Evolutionary conservation across 768 basidiomycete genomes (phyloP), one percentile per base, ranked within the genome.

Genomic region (Cyathus striatus): DNA sequence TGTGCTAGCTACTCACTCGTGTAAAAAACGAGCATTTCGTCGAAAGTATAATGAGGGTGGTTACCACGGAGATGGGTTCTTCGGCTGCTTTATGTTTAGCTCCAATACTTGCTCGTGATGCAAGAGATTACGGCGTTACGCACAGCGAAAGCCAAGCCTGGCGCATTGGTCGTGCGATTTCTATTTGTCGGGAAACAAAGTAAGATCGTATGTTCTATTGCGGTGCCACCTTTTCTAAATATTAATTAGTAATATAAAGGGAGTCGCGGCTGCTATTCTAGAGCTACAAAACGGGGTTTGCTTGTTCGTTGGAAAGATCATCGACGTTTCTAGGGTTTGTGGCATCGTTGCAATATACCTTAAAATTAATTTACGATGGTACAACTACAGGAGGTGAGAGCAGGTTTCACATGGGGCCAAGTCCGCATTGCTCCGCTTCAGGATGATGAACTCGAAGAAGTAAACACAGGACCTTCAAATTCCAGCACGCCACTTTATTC

Each of bases 261-360:
- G 47, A 12, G 46, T 65, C 0, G 46, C 55, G 3, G 53, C 54
- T 18, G 53, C 53, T 2, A 61, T 65, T 26, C 32, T 65, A 32
- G 48, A 60, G 44, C 45, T 62, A 6, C 64, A 64, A 48, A 60
- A 53, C 36, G 64, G 64, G 2, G 49, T 32, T 2, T 60, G 54
- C 35, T 51, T 83, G 20, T 83, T 83, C 54, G 55, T 64, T 21
- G 83, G 83, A 12, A 85, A 85, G 59, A 78, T 83, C 20, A 51
- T 75, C 18, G 70, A 77, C 40, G 76, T 79, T 36, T 56, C 58
- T 2, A 48, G 61, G 50, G 63, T 58, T 27, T 23, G 53, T 49
- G 12, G 4, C 1, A 6, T 41, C 3, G 9, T 39, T n/a, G n/a
- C 35, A 33, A 5, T 12, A n/a, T 2, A 1, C 23, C 23, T 26